A percentile compares a stretch with the other conserved stretches of the same genome.
These are phyloP conservation scores for Globisporangium cystogenes DNA, from an alignment of 352 stramenopile species.

Conservation along the genomic window DNA sequence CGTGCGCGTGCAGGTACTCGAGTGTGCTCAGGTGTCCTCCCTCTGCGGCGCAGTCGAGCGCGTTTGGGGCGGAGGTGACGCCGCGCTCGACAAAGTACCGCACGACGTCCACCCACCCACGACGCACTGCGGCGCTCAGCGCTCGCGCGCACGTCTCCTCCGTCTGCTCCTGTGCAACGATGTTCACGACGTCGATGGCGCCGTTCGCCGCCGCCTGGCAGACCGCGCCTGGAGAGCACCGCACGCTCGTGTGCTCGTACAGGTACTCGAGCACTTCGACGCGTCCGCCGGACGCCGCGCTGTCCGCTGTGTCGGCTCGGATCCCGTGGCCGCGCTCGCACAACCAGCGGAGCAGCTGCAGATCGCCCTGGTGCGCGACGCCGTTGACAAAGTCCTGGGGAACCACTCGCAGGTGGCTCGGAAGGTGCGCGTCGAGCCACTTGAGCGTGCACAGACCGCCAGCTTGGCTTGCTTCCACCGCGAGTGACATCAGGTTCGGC, in stretches of 20 bases:
- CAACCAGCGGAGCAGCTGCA: too few relatives aligned
- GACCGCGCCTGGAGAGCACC: not conserved
- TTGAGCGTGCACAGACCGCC: not conserved
- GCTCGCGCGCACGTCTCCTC: not conserved
- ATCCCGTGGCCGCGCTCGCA: too few relatives aligned
- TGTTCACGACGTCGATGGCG: not conserved
- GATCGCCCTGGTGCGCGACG: too few relatives aligned
- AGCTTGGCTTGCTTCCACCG: not conserved
- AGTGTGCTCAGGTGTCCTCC: too few relatives aligned
- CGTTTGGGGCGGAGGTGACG: too few relatives aligned
- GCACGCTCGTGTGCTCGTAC: not conserved
- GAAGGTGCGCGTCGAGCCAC: slow-evolving; percentile 3
- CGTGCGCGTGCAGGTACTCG: too few relatives aligned
- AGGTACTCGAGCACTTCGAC: too few relatives aligned
- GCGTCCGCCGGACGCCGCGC: too few relatives aligned
- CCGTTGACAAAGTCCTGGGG: not conserved
- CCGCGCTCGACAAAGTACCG: not conserved
- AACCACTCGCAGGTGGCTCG: not conserved
- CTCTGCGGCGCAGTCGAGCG: too few relatives aligned
- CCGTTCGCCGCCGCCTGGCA: not conserved
- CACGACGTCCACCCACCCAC: not conserved
- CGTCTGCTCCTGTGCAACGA: not conserved
- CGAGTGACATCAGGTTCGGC: not conserved
- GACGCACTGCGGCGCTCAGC: not conserved
- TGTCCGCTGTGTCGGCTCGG: too few relatives aligned